Percentiles rank a stretch among this genome's conserved stretches.
phyloP scores from a whole-genome alignment of 495 filamentous ascomycete genomes.

The Pyrenula aspistea region DNA sequence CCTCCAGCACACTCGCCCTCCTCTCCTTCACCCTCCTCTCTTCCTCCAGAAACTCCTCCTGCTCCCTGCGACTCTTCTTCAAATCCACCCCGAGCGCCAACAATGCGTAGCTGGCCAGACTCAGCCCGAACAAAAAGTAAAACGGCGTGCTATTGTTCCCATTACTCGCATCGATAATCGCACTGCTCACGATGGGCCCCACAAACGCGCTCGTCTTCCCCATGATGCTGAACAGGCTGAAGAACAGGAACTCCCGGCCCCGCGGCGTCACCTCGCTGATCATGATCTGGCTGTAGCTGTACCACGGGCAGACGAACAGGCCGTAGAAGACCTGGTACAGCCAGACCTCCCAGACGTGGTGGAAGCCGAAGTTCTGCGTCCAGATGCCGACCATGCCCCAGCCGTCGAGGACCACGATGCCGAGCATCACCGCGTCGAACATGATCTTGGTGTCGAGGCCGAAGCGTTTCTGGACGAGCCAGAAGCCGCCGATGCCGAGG shows the following conservation, averaged over 20 bases:
- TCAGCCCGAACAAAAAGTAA: slow-evolving; percentile 50
- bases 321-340: slow-evolving; percentile 52
- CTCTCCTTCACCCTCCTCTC: slow-evolving; percentile 16
- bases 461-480: slow-evolving; percentile 41
- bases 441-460: slow-evolving; percentile 45
- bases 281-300: slow-evolving; percentile 57
- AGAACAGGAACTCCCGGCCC: slow-evolving; percentile 55
- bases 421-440: slow-evolving; percentile 46
- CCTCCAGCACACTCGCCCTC: neutral
- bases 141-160: slow-evolving; percentile 47
- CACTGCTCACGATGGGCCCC: slow-evolving; percentile 49
- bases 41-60: slow-evolving; percentile 35
- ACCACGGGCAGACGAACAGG: slow-evolving; percentile 56
- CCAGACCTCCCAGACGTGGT: slow-evolving; percentile 52
- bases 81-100: slow-evolving; percentile 42
- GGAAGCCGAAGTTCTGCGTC: slow-evolving; percentile 49
- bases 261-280: slow-evolving; percentile 54
- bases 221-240: slow-evolving; percentile 53
- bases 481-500: slow-evolving; percentile 49
- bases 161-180: slow-evolving; percentile 51
- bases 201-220: slow-evolving; percentile 55
- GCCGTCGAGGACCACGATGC: slow-evolving; percentile 45
- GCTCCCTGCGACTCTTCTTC: slow-evolving; percentile 45
- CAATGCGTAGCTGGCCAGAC: slow-evolving; percentile 37
- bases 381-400: slow-evolving; percentile 61